Base-by-base conservation (phyloP, 208 protist species). In the Crithidia brevicula region DNA sequence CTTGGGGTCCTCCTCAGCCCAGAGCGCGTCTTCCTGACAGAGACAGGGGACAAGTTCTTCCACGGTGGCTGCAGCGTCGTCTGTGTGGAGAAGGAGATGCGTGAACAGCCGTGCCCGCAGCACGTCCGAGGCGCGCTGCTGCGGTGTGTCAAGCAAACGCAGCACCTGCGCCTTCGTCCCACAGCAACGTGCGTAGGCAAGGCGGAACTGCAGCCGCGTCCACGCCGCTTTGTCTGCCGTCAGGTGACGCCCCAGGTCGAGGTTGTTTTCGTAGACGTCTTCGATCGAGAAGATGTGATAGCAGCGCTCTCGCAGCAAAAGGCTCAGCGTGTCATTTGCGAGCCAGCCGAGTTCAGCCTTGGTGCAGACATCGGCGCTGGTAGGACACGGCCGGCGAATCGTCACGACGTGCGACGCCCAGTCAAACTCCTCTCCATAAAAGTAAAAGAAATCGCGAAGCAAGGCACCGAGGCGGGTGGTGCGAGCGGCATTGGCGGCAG, bases 201-300 rank as follows among this genome's bases (percentile, higher is more conserved):
- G 64, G 3, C 74, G 62, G 69, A 92, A 91, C 82, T 96, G 89
- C 54, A 69, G 36, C 31, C 67, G 53, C 30, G 95, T 72, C 79
- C 93, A 95, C 11, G 13, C 51, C 20, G 67, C 65, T 64, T 93
- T 95, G 5, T 70, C 53, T 1, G 71, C 72, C 9, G 77, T 76
- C 13, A 93, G 75, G 53, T 95, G 90, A 1, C 90, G 73, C 4
- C 74, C 87, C 11, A 92, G 70, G 66, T 93, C 91, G 13, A 93
- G 70, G 50, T 92, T 46, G 10, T 88, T 74, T 45, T 95, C 90
- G 68, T 93, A 95, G 22, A 82, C 73, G 57, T 95, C 90, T 40
- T 93, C 87, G 56, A 95, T 92, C 66, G 79, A 93, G 33, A 93
- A 67, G 40, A 68, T 45, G 63, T 90, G 84, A 67, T 78, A 91